These are phyloP conservation scores for Eucommia ulmoides DNA, from an alignment of 257 asterid species.

Conservation along the genomic window DNA sequence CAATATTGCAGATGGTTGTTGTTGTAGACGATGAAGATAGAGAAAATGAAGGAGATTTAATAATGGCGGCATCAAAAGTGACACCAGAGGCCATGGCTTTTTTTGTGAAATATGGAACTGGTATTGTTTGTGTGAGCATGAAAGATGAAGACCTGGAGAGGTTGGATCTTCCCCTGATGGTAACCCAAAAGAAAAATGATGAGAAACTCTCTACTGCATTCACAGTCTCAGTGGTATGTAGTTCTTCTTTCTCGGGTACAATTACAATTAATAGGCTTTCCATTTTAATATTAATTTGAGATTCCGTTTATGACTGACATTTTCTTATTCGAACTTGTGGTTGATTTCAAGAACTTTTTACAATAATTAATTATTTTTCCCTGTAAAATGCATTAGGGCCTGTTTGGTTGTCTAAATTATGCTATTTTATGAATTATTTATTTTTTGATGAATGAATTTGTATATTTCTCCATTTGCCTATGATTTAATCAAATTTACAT, in stretches of 20 bases:
- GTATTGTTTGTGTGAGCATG: slow-evolving; percentile 19
- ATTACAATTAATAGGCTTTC: not conserved
- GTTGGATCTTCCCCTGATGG: slow-evolving; percentile 15
- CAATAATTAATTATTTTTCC: too few relatives aligned
- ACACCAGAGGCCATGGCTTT: slow-evolving; percentile 17
- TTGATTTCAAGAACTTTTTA: not conserved
- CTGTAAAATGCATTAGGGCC: not conserved
- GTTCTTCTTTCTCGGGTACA: too few relatives aligned
- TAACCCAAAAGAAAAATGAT: slow-evolving; percentile 13
- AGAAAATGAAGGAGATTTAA: slow-evolving; percentile 20
- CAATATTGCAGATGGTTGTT: slow-evolving; percentile 13
- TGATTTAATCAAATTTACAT: too few relatives aligned
- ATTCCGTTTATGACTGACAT: not conserved
- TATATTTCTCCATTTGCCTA: too few relatives aligned
- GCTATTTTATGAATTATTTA: too few relatives aligned
- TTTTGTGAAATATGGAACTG: slow-evolving; percentile 14
- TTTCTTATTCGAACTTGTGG: not conserved
- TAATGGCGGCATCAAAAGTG: slow-evolving; percentile 17
- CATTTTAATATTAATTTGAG: too few relatives aligned
- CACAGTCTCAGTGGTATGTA: slow-evolving; percentile 20
- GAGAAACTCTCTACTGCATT: slow-evolving; percentile 18
- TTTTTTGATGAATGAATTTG: too few relatives aligned
- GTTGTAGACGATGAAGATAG: slow-evolving; percentile 23
- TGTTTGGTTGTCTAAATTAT: too few relatives aligned
- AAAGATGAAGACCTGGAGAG: slow-evolving; percentile 14